Percentiles rank a stretch among this genome's conserved stretches.
phyloP scores from a whole-genome alignment of 2,329 filamentous ascomycete genomes.

The Penicillium polonicum region DNA sequence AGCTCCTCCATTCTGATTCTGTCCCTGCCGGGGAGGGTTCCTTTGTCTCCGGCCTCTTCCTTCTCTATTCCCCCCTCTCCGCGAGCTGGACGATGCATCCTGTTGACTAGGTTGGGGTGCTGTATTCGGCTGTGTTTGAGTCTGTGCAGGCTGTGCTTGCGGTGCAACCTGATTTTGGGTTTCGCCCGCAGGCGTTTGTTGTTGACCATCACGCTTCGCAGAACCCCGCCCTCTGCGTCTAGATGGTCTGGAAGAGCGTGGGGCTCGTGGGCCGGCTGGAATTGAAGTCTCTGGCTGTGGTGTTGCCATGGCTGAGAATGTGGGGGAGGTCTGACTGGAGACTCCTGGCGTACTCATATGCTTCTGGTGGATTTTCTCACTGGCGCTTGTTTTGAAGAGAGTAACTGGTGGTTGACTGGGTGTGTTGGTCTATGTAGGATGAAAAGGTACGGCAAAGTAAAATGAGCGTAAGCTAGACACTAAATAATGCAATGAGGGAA shows the following conservation, averaged over 20 bases:
- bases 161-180: background rate
- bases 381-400: background rate
- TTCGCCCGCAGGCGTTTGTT: conserved; percentile 16
- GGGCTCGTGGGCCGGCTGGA: conserved; percentile 2
- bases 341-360: conserved; percentile 1
- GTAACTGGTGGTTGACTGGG: background rate
- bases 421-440: background rate
- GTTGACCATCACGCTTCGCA: conserved; percentile 25
- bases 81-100: conserved; percentile 19
- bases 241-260: conserved; percentile 20
- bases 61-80: conserved; percentile 28
- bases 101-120: conserved; percentile 5
- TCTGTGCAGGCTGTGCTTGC: conserved; percentile 5
- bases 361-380: background rate
- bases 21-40: conserved; percentile 21
- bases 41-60: conserved; percentile 24
- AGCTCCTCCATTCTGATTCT: conserved; percentile 13
- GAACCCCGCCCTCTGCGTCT: conserved; percentile 33
- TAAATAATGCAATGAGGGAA: background rate
- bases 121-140: conserved; percentile 6
- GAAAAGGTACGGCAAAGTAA: background rate
- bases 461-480: background rate
- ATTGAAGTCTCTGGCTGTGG: background rate
- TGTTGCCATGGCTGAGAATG: conserved; percentile 12
- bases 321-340: background rate